Percentiles rank a stretch among this genome's conserved stretches.
phyloP scores from a whole-genome alignment of 805 yeast genomes.

The Debaryomyces hansenii region DNA sequence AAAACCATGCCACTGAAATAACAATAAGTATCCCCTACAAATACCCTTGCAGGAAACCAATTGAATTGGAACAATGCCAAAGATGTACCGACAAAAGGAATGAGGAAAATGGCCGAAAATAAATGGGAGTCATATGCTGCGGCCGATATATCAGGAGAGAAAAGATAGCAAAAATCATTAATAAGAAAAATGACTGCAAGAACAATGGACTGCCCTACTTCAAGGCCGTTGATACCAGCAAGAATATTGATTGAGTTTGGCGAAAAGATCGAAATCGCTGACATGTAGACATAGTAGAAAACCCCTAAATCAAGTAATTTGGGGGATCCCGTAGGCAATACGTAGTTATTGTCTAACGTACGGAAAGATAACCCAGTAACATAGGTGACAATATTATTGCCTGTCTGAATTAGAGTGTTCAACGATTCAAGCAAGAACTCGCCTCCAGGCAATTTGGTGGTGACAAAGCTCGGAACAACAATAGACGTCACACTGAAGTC shows the following conservation, averaged over 20 bases:
- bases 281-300: slow-evolving; percentile 87
- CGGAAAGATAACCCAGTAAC: slow-evolving; percentile 40
- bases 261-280: slow-evolving; percentile 84
- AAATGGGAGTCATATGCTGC: slow-evolving; percentile 78
- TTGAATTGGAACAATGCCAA: slow-evolving; percentile 73
- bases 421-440: slow-evolving; percentile 20
- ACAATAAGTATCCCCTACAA: slow-evolving; percentile 98
- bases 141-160: slow-evolving; percentile 37
- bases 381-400: slow-evolving; percentile 30
- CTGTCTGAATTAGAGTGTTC: slow-evolving; percentile 21
- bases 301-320: slow-evolving; percentile 70
- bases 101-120: slow-evolving; percentile 71
- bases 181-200: slow-evolving; percentile 67
- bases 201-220: slow-evolving; percentile 90
- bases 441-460: slow-evolving; percentile 29
- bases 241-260: slow-evolving; percentile 94
- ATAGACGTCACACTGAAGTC: slow-evolving; percentile 92
- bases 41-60: slow-evolving; percentile 89
- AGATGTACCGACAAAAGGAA: slow-evolving; percentile 88
- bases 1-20: slow-evolving; percentile 98
- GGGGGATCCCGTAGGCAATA: slow-evolving; percentile 38
- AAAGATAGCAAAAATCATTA: slow-evolving; percentile 74
- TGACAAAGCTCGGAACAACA: slow-evolving; percentile 71
- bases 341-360: slow-evolving; percentile 34
- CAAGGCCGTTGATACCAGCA: slow-evolving; percentile 96